phyloP scores from a whole-genome alignment of 257 asterid species.

The Nicotiana knightiana region DNA sequence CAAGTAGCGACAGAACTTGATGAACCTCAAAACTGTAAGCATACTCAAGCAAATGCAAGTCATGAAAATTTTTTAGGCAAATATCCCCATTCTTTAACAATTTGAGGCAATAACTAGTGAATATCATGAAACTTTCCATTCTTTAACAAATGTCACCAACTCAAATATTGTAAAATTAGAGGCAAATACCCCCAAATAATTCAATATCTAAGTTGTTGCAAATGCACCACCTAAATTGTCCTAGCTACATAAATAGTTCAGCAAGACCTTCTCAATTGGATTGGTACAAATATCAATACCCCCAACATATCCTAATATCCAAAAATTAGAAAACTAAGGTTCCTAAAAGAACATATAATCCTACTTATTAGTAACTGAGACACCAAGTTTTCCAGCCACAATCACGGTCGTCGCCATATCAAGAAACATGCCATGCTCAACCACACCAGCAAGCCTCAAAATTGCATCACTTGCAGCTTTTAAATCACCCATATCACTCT shows the following conservation, averaged over 20 bases:
- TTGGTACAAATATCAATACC: not conserved
- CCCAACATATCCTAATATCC: not conserved
- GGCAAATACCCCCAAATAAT: slow-evolving; percentile 1
- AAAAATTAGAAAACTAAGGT: not conserved
- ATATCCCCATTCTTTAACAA: too few relatives aligned
- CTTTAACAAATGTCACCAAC: not conserved
- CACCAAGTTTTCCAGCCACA: slow-evolving; percentile 37
- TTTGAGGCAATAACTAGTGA: not conserved
- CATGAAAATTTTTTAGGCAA: not conserved
- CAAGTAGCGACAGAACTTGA: not conserved
- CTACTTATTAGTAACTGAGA: slow-evolving; percentile 27
- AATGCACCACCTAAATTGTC: not conserved
- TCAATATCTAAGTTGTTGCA: slow-evolving; percentile 3
- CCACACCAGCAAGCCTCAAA: slow-evolving; percentile 47
- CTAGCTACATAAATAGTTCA: not conserved
- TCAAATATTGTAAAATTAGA: not conserved
- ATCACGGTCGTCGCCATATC: slow-evolving; percentile 42
- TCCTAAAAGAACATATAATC: not conserved
- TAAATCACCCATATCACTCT: slow-evolving; percentile 35
- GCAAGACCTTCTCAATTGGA: not conserved
- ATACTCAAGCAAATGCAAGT: not conserved
- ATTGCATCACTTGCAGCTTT: slow-evolving; percentile 39
- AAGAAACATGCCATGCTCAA: slow-evolving; percentile 44
- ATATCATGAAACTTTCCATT: not conserved
- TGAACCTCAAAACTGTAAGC: not conserved